These are phyloP conservation scores for Rhinocladiella mackenziei DNA, from an alignment of 2,329 filamentous ascomycete species.

Conservation along the genomic window DNA sequence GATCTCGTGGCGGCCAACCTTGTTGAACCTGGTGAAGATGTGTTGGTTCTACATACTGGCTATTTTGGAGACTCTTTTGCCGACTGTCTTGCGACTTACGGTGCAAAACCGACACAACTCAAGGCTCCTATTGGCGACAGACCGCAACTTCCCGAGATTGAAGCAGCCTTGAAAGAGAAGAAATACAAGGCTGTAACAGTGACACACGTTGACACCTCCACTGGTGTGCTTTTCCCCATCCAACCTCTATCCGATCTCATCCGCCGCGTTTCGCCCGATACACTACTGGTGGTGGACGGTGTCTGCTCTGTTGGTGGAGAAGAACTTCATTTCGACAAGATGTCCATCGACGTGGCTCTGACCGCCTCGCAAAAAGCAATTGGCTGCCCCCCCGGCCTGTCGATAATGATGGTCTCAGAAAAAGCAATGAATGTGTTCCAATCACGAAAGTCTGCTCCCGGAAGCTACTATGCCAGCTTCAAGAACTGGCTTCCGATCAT, in stretches of 20 bases:
- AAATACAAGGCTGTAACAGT: constrained; percentile 92
- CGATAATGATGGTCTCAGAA: constrained; percentile 89
- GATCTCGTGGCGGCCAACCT: constrained; percentile 94
- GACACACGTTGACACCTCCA: constrained; percentile 96
- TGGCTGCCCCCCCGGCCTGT: constrained; percentile 87
- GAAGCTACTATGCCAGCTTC: constrained; percentile 91
- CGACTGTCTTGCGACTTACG: constrained; percentile 87
- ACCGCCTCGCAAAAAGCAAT: constrained; percentile 97
- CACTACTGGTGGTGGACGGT: constrained; percentile 86
- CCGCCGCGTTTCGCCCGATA: constrained; percentile 81
- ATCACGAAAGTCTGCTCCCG: constrained; percentile 72
- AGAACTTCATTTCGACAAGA: constrained; percentile 92
- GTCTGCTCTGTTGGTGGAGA: constrained; percentile 96
- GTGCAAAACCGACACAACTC: constrained; percentile 82
- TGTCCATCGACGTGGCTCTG: constrained; percentile 86
- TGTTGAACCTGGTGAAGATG: constrained; percentile 82
- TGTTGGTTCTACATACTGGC: constrained; percentile 87
- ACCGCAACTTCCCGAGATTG: constrained; percentile 80
- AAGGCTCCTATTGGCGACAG: constrained; percentile 84
- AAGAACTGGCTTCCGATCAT: constrained; percentile 98
- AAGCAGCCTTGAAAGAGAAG: constrained; percentile 82
- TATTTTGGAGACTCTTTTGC: constrained; percentile 97
- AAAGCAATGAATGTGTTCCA: constrained; percentile 78
- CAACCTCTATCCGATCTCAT: constrained; percentile 79
- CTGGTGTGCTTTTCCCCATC: constrained; percentile 88